Conservation (phyloP, 352 stramenopile genomes). For the Phytophthora foliorum region DNA sequence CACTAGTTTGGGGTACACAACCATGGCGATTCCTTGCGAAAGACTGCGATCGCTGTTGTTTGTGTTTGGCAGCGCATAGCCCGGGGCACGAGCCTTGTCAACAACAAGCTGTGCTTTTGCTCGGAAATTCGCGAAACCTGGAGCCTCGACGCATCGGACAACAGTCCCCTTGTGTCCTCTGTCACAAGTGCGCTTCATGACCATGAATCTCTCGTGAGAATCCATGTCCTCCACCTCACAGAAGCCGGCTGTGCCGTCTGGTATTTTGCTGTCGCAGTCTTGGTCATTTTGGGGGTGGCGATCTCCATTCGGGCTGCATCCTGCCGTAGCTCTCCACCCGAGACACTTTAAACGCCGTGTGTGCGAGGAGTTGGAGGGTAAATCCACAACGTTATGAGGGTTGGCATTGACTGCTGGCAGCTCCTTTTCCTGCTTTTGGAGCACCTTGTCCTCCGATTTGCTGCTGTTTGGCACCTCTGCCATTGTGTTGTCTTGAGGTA, state of each 20-base stretch:
- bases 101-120: conserved; percentile 31
- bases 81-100: conserved; percentile 9
- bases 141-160: conserved; percentile 49
- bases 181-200: conserved; percentile 45
- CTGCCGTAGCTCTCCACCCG: conserved; percentile 23
- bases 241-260: conserved; percentile 23
- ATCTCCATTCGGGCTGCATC: conserved; percentile 21
- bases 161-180: conserved; percentile 23
- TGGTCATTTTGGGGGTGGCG: conserved; percentile 22
- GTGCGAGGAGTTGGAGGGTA: conserved; percentile 25
- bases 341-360: conserved; percentile 22
- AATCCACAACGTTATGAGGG: not conserved
- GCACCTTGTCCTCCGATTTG: not conserved
- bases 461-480: not conserved
- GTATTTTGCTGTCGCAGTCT: conserved; percentile 26
- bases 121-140: conserved; percentile 50
- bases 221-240: conserved; percentile 31
- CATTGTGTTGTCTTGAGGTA: not conserved
- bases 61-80: conserved; percentile 19
- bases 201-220: conserved; percentile 36
- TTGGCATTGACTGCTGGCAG: not conserved
- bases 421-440: not conserved
- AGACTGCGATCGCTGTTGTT: not conserved
- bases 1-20: conserved; percentile 60
- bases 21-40: conserved; percentile 54